A percentile compares a stretch with the other conserved stretches of the same genome.
These are phyloP conservation scores for Dalbergia cultrata DNA, from an alignment of 306 rosid species.

Conservation along the genomic window DNA sequence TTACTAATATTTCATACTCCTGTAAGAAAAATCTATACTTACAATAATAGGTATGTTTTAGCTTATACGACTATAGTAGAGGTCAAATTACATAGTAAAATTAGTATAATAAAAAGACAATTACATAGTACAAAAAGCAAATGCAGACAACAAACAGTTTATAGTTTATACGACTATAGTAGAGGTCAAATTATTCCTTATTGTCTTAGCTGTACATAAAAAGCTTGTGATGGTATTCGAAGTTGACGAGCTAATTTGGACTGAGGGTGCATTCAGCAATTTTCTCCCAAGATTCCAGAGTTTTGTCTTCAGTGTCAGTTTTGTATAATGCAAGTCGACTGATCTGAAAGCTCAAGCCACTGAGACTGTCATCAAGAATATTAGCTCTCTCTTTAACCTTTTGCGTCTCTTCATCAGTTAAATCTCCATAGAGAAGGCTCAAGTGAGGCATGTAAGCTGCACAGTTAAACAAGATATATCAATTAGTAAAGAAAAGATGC, in stretches of 20 bases:
- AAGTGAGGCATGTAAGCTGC: slow-evolving; percentile 91
- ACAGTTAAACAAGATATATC: slow-evolving; percentile 27
- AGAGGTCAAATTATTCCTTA: background rate
- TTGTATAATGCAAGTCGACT: slow-evolving; percentile 79
- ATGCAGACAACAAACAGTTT: slow-evolving; percentile 6
- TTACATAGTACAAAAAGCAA: background rate
- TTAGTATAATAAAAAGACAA: too few relatives aligned
- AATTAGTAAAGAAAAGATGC: background rate
- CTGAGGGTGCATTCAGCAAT: slow-evolving; percentile 68
- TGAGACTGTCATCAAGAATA: slow-evolving; percentile 59
- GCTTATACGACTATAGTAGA: too few relatives aligned
- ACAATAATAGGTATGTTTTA: too few relatives aligned
- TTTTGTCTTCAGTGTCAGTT: slow-evolving; percentile 76
- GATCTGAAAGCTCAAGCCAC: slow-evolving; percentile 65
- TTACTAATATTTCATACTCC: too few relatives aligned
- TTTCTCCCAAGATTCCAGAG: slow-evolving; percentile 89
- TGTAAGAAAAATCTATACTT: too few relatives aligned
- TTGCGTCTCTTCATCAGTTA: slow-evolving; percentile 78
- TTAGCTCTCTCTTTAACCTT: slow-evolving; percentile 66
- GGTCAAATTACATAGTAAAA: too few relatives aligned
- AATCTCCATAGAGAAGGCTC: slow-evolving; percentile 77
- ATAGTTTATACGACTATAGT: background rate
- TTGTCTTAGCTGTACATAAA: slow-evolving; percentile 1
- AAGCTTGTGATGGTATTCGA: slow-evolving; percentile 2
- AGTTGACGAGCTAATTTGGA: slow-evolving; percentile 50